Conservation (phyloP, 768 basidiomycete species). For the Albatrellus ellisii region DNA sequence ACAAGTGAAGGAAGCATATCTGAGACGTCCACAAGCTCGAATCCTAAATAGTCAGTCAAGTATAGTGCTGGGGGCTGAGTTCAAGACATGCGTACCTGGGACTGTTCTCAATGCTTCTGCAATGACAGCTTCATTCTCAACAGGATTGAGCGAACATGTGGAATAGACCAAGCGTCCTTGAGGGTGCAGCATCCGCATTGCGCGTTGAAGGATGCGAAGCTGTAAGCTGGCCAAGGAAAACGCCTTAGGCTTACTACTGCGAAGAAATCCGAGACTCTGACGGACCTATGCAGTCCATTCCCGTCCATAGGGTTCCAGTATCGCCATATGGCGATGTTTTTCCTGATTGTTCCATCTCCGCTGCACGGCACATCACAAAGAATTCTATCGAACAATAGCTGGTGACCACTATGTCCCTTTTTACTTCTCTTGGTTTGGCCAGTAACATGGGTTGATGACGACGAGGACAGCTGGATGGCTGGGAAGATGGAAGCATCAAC, state of each 20-base stretch:
- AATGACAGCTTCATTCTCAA: slow-evolving; percentile 95
- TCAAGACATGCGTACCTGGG: slow-evolving; percentile 34
- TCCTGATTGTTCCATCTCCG: slow-evolving; percentile 91
- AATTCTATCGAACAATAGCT: slow-evolving; percentile 82
- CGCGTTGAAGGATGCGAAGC: slow-evolving; percentile 82
- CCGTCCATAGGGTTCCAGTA: slow-evolving; percentile 82
- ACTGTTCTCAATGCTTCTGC: slow-evolving; percentile 66
- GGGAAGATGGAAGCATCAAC: slow-evolving; percentile 87
- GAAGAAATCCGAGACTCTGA: slow-evolving; percentile 3
- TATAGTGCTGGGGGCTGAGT: neutral
- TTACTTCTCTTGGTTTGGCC: too few relatives aligned
- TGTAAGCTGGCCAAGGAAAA: slow-evolving; percentile 52
- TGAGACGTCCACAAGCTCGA: slow-evolving; percentile 71
- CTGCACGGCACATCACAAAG: slow-evolving; percentile 96
- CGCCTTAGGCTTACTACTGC: neutral
- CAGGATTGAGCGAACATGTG: slow-evolving; percentile 92
- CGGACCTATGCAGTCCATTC: slow-evolving; percentile 80
- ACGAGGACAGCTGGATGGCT: slow-evolving; percentile 35
- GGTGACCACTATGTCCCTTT: slow-evolving; percentile 19
- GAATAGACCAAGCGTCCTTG: slow-evolving; percentile 95
- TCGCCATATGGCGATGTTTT: slow-evolving; percentile 94
- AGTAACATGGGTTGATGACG: slow-evolving; percentile 19
- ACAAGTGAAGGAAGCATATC: slow-evolving; percentile 55
- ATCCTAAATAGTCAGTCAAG: slow-evolving; percentile 30
- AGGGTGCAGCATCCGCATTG: slow-evolving; percentile 77